phyloP scores from a whole-genome alignment of 1,139 yeast genomes.

The Debaryomycetaceae sp. region DNA sequence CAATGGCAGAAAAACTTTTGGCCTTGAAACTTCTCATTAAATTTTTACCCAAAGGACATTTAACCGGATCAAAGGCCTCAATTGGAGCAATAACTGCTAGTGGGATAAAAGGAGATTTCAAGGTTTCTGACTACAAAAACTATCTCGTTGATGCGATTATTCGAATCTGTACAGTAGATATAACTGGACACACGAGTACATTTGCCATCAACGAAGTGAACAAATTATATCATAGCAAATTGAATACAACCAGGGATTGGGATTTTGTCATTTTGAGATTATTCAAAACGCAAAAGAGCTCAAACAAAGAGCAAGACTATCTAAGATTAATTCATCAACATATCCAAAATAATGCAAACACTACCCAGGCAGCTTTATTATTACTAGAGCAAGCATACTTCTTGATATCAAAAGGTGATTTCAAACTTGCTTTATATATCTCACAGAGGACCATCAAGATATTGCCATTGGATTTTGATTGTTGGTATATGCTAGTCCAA shows the following conservation, averaged over 20 bases:
- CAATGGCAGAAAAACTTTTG: slow-evolving; percentile 12
- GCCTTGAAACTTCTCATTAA: slow-evolving; percentile 19
- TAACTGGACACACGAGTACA: slow-evolving; percentile 14
- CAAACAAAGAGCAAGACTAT: slow-evolving; percentile 24
- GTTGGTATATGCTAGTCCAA: slow-evolving; percentile 36
- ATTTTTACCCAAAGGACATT: slow-evolving; percentile 24
- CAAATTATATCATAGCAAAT: slow-evolving; percentile 9
- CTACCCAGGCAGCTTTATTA: slow-evolving; percentile 35
- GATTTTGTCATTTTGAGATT: slow-evolving; percentile 28
- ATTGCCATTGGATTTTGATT: slow-evolving; percentile 41
- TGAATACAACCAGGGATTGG: slow-evolving; percentile 18
- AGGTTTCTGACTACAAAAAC: slow-evolving; percentile 33
- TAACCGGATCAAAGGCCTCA: slow-evolving; percentile 24
- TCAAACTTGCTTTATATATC: slow-evolving; percentile 24
- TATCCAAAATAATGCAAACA: slow-evolving; percentile 14
- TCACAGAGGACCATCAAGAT: slow-evolving; percentile 31
- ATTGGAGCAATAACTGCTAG: slow-evolving; percentile 31
- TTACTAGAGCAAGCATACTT: slow-evolving; percentile 39
- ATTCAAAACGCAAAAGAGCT: slow-evolving; percentile 23
- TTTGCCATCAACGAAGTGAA: slow-evolving; percentile 21
- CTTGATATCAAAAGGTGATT: slow-evolving; percentile 27
- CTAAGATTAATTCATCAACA: slow-evolving; percentile 24
- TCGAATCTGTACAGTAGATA: slow-evolving; percentile 19
- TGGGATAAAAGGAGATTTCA: slow-evolving; percentile 23
- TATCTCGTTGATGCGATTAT: slow-evolving; percentile 29